Evolutionary conservation across 495 filamentous ascomycete species (phyloP), one percentile per base, ranked within the genome.

Genomic region (Penicillium paradoxum): DNA sequence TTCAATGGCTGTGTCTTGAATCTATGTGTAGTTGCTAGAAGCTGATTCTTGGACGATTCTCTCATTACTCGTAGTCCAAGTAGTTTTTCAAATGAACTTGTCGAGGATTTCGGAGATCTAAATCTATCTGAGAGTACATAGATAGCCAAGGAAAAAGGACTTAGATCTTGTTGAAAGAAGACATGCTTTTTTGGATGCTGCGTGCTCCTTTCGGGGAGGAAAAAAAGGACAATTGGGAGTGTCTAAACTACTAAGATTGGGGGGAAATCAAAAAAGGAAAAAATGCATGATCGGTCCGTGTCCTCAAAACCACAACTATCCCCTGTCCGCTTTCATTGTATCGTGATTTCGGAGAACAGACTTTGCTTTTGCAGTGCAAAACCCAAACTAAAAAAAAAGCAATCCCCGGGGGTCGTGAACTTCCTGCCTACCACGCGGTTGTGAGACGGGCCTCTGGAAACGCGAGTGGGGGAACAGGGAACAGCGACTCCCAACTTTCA

Each of bases 181-280:
- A 57, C 58, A 49, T 62, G 57, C 57, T 57, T 61, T 57, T 59
- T 37, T 58, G 42, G 51, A 33, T 54, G 52, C 52, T 41, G 54
- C 49, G 49, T 49, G 45, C 50, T 59, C 53, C 13, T 60, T 61
- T 57, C 52, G 43, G 55, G 27, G 44, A 45, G 32, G 37, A 49
- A 55, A 59, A 68, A 69, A 59, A 60, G 59, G 62, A 51, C 49
- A 61, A 69, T 68, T 68, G 59, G 62, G 58, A 68, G 24, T 58
- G 67, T 74, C 72, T 74, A 74, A 64, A 65, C 72, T 74, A 73
- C 70, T 72, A 69, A 62, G 65, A 52, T 65, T 52, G 54, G 56
- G 60, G 25, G 58, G 63, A 59, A 62, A 62, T 58, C 49, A 60
- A 64, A 62, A 53, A 60, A 58, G 57, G 8, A 56, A 58, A 57